Evolutionary conservation across 2,329 filamentous ascomycete genomes (phyloP).

Genomic region (Tympanopsis confertula): DNA sequence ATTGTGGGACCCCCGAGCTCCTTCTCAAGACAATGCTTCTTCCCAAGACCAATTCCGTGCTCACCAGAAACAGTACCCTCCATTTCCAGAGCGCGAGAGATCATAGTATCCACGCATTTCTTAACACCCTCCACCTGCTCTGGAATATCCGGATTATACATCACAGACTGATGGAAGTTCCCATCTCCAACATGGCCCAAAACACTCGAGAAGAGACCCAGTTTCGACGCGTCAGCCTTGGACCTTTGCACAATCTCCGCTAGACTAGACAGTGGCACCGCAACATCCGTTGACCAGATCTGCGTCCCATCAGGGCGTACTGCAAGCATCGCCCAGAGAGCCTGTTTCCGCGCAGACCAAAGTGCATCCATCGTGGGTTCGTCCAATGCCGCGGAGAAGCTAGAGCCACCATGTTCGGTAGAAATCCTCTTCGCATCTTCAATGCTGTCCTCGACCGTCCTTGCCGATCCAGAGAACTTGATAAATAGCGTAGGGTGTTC

Average conservation of each 20-base stretch:
- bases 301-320: slow-evolving; percentile 54
- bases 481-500: slow-evolving; percentile 72
- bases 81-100: slow-evolving; percentile 81
- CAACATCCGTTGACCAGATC: slow-evolving; percentile 77
- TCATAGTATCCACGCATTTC: slow-evolving; percentile 78
- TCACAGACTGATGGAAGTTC: slow-evolving; percentile 88
- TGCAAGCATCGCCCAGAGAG: slow-evolving; percentile 72
- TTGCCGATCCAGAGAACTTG: slow-evolving; percentile 72
- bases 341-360: slow-evolving; percentile 74
- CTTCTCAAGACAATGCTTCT: neutral
- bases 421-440: slow-evolving; percentile 44
- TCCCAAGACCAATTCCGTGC: neutral
- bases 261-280: slow-evolving; percentile 65
- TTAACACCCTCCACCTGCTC: slow-evolving; percentile 67
- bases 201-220: slow-evolving; percentile 78
- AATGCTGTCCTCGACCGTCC: slow-evolving; percentile 70
- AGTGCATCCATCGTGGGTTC: slow-evolving; percentile 61
- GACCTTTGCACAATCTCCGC: slow-evolving; percentile 62
- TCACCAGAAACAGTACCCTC: slow-evolving; percentile 56
- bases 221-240: slow-evolving; percentile 77
- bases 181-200: slow-evolving; percentile 86
- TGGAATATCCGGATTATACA: slow-evolving; percentile 64
- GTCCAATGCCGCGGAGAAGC: slow-evolving; percentile 67
- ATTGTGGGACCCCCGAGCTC: neutral
- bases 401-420: slow-evolving; percentile 45